phyloP scores from a whole-genome alignment of 768 basidiomycete species.

The Rickenella mellea region DNA sequence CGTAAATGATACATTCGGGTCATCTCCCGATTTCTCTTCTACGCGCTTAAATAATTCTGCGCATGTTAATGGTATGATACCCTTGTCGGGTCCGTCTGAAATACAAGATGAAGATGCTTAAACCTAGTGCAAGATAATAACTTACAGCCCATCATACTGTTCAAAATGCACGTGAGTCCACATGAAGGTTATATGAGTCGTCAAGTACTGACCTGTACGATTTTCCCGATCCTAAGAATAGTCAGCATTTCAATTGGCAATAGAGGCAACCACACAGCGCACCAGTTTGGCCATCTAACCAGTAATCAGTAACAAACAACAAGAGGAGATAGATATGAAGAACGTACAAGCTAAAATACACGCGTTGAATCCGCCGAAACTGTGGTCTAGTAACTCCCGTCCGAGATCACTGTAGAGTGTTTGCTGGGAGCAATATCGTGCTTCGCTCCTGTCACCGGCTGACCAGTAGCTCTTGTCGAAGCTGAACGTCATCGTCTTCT shows the following conservation, averaged over 20 bases:
- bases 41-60: slow-evolving; percentile 86
- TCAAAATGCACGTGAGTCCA: too few relatives aligned
- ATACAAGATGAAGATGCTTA: slow-evolving; percentile 1
- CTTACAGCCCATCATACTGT: slow-evolving; percentile 93
- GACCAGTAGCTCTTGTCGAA: slow-evolving; percentile 99
- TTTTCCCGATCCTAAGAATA: slow-evolving; percentile 69
- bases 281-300: slow-evolving; percentile 78
- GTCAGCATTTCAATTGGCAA: not conserved
- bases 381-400: slow-evolving; percentile 88
- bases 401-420: slow-evolving; percentile 93
- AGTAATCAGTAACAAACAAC: slow-evolving; percentile 6
- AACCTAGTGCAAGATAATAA: slow-evolving; percentile 4
- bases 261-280: slow-evolving; percentile 18
- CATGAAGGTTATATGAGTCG: not conserved
- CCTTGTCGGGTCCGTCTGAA: slow-evolving; percentile 88
- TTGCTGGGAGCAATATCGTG: slow-evolving; percentile 87
- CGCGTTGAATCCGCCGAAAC: slow-evolving; percentile 94
- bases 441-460: slow-evolving; percentile 82
- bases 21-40: slow-evolving; percentile 45
- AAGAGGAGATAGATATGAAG: not conserved
- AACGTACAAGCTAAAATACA: slow-evolving; percentile 97
- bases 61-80: slow-evolving; percentile 95
- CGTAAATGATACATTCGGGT: slow-evolving; percentile 68
- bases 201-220: slow-evolving; percentile 66
- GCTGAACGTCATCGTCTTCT: slow-evolving; percentile 82